These are phyloP conservation scores for Spongispora temasekensis DNA, from an alignment of 1,284 basidiomycete species.

Conservation along the genomic window DNA sequence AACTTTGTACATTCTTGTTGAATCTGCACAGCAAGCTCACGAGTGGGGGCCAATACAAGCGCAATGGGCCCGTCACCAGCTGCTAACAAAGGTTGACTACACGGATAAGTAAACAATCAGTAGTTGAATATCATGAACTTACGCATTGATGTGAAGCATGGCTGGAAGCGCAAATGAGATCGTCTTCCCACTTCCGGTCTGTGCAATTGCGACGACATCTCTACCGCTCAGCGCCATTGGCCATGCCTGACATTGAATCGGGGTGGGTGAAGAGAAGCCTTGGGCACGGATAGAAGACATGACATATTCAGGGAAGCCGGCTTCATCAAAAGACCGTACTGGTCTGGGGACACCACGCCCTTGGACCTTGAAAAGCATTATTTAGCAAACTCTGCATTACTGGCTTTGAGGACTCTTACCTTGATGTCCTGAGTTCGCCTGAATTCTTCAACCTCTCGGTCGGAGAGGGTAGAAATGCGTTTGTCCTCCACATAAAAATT, in stretches of 20 bases:
- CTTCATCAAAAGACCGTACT: slow-evolving; percentile 91
- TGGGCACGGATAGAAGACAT: slow-evolving; percentile 92
- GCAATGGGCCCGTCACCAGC: slow-evolving; percentile 98
- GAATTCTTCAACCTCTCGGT: slow-evolving; percentile 90
- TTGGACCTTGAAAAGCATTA: slow-evolving; percentile 64
- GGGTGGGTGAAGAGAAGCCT: slow-evolving; percentile 87
- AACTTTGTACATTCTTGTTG: slow-evolving; percentile 99
- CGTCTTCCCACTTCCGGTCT: slow-evolving; percentile 97
- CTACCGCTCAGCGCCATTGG: slow-evolving; percentile 95
- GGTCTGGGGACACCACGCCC: slow-evolving; percentile 89
- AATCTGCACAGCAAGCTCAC: slow-evolving; percentile 98
- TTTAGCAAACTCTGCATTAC: neutral
- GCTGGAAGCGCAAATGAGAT: slow-evolving; percentile 98
- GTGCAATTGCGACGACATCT: slow-evolving; percentile 95
- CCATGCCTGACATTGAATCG: slow-evolving; percentile 99
- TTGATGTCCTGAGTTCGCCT: slow-evolving; percentile 86
- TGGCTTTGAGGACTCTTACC: slow-evolving; percentile 39
- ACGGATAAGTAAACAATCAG: slow-evolving; percentile 12
- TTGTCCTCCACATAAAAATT: slow-evolving; percentile 98
- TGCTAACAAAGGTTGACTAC: slow-evolving; percentile 86
- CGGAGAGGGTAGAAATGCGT: slow-evolving; percentile 75
- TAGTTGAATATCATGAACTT: slow-evolving; percentile 34
- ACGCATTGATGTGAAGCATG: slow-evolving; percentile 99
- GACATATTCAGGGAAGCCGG: slow-evolving; percentile 95
- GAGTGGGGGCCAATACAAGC: slow-evolving; percentile 94